Evolutionary conservation across 75 land plant species (phyloP).

Genomic region (Ceratopteris richardii): DNA sequence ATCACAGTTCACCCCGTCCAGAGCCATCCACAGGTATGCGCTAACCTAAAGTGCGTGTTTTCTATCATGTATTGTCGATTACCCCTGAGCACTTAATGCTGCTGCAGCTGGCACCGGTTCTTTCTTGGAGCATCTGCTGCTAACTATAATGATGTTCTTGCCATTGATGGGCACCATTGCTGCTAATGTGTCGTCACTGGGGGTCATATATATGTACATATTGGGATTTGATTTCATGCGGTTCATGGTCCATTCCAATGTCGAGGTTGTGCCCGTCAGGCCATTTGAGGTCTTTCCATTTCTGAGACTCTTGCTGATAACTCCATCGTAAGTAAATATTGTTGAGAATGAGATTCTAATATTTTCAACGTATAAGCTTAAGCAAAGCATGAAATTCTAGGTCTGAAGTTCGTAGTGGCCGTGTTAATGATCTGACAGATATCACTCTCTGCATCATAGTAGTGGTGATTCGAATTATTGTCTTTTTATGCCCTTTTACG

Average conservation of each 20-base stretch:
- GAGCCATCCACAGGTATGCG: slow-evolving; percentile 35
- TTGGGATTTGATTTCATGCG: slow-evolving; percentile 22
- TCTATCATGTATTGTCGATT: neutral
- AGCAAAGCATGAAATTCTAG: slow-evolving; percentile 25
- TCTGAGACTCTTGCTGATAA: slow-evolving; percentile 16
- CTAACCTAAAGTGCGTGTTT: neutral
- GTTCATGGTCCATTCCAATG: slow-evolving; percentile 26
- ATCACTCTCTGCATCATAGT: slow-evolving; percentile 33
- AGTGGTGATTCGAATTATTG: slow-evolving; percentile 30
- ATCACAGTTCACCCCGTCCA: slow-evolving; percentile 22
- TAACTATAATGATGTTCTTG: slow-evolving; percentile 9
- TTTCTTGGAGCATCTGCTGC: slow-evolving; percentile 26
- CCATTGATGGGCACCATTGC: slow-evolving; percentile 19
- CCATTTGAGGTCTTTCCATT: slow-evolving; percentile 15
- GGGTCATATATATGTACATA: slow-evolving; percentile 24
- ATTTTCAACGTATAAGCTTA: neutral
- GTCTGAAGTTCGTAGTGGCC: neutral
- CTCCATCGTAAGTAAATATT: slow-evolving; percentile 1
- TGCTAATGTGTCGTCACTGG: slow-evolving; percentile 13
- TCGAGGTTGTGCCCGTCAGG: slow-evolving; percentile 27
- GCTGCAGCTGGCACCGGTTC: slow-evolving; percentile 19
- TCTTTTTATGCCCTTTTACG: slow-evolving; percentile 44
- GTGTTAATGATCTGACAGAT: slow-evolving; percentile 17
- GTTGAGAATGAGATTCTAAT: neutral
- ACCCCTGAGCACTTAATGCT: neutral